Evolutionary conservation across 2,329 filamentous ascomycete genomes (phyloP).

Genomic region (Alternaria brassicicola): DNA sequence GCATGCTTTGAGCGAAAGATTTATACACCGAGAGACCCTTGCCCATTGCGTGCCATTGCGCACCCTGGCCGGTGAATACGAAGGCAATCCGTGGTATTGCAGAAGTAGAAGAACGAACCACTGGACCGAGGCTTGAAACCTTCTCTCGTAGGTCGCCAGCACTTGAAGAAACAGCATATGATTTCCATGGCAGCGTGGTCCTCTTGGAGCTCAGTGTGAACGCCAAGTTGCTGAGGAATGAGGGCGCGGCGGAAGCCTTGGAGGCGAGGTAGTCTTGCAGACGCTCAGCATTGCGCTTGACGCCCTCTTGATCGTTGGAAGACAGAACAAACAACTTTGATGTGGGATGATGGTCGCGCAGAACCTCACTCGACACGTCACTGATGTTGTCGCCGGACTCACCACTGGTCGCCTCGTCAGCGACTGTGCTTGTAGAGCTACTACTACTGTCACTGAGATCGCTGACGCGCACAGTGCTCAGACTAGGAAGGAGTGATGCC

Average conservation of each 20-base stretch:
- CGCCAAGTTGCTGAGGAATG: slow-evolving; percentile 3
- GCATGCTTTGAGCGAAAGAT: slow-evolving; percentile 5
- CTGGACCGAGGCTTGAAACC: slow-evolving; percentile 1
- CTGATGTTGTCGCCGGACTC: slow-evolving; percentile 4
- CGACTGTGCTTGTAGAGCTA: slow-evolving; percentile 3
- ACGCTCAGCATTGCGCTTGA: slow-evolving; percentile 6
- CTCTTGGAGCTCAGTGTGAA: slow-evolving; percentile 10
- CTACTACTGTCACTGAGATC: neutral
- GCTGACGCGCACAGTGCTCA: slow-evolving; percentile 3
- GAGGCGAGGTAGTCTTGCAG: slow-evolving; percentile 7
- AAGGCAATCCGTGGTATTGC: slow-evolving; percentile 24
- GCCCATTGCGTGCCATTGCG: slow-evolving; percentile 44
- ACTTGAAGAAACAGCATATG: slow-evolving; percentile 2
- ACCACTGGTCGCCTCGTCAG: neutral
- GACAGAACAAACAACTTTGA: slow-evolving; percentile 4
- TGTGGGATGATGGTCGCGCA: slow-evolving; percentile 1
- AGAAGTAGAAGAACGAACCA: slow-evolving; percentile 8
- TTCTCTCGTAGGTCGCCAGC: neutral
- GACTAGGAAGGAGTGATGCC: slow-evolving; percentile 15
- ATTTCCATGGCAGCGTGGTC: slow-evolving; percentile 7
- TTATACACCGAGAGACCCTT: neutral
- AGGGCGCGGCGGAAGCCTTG: neutral
- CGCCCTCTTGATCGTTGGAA: slow-evolving; percentile 13
- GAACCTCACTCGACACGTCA: slow-evolving; percentile 7
- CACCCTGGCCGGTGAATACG: slow-evolving; percentile 44